Conservation (phyloP, 1,284 basidiomycete species). For the Rhodofomes roseus region DNA sequence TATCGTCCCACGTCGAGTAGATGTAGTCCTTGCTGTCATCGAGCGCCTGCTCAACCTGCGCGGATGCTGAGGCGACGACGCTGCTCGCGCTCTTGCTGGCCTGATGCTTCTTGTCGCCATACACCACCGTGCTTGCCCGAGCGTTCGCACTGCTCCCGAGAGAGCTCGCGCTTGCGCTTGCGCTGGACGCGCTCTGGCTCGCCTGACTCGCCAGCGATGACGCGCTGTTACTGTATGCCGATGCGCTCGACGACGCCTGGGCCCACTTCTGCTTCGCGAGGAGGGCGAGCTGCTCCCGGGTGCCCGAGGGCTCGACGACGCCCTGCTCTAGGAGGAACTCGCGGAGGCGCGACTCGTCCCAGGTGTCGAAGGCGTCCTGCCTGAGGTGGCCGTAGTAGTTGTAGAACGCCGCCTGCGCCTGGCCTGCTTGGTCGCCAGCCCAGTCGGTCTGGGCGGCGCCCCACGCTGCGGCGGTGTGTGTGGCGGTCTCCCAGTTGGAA, state of each 20-base stretch:
- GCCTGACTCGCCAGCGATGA: slow-evolving; percentile 13
- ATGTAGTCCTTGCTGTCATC: slow-evolving; percentile 83
- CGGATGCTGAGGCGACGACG: slow-evolving; percentile 40
- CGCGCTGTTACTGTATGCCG: slow-evolving; percentile 20
- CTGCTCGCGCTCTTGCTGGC: slow-evolving; percentile 41
- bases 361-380: slow-evolving; percentile 59
- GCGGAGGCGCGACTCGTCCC: slow-evolving; percentile 81
- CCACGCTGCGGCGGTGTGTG: slow-evolving; percentile 32
- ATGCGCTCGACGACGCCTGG: slow-evolving; percentile 48
- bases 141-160: slow-evolving; percentile 33
- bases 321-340: slow-evolving; percentile 87
- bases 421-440: slow-evolving; percentile 59
- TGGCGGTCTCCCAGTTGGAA: slow-evolving; percentile 24
- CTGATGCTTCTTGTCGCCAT: slow-evolving; percentile 48
- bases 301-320: slow-evolving; percentile 75
- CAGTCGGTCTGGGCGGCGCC: slow-evolving; percentile 31
- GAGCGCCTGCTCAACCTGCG: slow-evolving; percentile 51
- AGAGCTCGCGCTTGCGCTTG: slow-evolving; percentile 14
- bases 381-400: slow-evolving; percentile 30
- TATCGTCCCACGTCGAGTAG: slow-evolving; percentile 87
- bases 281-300: slow-evolving; percentile 74
- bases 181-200: slow-evolving; percentile 7
- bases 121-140: slow-evolving; percentile 42
- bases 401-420: slow-evolving; percentile 64
- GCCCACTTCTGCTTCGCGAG: slow-evolving; percentile 73